Base-by-base conservation (phyloP, 345 rosid species). In the Euclidium syriacum region DNA sequence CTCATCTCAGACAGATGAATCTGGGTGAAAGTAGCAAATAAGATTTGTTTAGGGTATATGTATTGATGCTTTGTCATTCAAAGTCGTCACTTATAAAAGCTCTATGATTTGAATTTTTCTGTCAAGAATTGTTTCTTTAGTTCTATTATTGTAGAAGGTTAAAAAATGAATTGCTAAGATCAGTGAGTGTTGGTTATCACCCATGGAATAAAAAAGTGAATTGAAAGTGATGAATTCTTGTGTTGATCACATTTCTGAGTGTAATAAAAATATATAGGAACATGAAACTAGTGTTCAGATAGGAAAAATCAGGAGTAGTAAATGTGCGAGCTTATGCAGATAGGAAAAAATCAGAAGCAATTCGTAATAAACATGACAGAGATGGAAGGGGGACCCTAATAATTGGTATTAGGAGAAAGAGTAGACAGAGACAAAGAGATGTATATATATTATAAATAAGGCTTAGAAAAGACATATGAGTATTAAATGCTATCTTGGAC, bases 21-120 rank as follows among this genome's bases (percentile, higher is more conserved):
- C 67, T 60, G 67, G 48, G 55, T 58, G 63, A 46, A 24, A 52
- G 50, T 52, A 69, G 62, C 7, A 39, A 61, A 44, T 43, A 69
- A 61, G 6, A 11, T 35, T 34, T 23, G 16, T 52, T 34, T 25
- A 52, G 52, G 57, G 2, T 35, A 1, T 38, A 6, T 65, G 40
- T 55, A 36, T n/a, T 55, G 48, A 44, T 52, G 49, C 18, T 60
- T 43, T 43, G 24, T 48, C 26, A 26, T 27, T 9, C 57, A 56
- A 46, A 25, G 64, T 22, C 49, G 10, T 52, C 48, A 33, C 29
- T 41, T 42, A 52, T 54, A 33, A 52, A 68, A 68, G 38, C 39
- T 42, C 32, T 18, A 4, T 30, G 27, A 3, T 34, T 26, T 39
- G 0, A 24, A 25, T 11, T 5, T 62, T 9, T n/a, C n/a, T n/a